Conservation (phyloP, 2,329 filamentous ascomycete species). For the Sporothrix euskadiensis region DNA sequence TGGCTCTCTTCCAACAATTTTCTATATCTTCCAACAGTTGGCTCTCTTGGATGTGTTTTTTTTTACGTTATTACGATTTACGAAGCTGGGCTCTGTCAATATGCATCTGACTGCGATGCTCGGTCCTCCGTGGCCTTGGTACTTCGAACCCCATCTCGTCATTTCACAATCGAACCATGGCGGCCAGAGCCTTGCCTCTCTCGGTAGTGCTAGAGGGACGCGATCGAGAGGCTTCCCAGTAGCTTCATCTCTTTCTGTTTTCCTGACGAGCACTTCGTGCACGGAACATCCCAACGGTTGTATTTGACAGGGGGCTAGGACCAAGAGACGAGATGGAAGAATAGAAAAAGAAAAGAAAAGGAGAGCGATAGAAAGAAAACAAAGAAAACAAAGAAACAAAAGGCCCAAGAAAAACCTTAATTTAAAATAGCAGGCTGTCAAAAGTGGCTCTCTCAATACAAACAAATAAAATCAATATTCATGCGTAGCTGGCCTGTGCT, state of each 20-base stretch:
- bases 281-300: slow-evolving; percentile 5
- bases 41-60: background rate
- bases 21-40: background rate
- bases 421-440: background rate
- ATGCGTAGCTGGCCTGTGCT: slow-evolving; percentile 2
- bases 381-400: background rate
- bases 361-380: too few species aligned
- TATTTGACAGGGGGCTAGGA: background rate
- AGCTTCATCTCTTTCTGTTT: slow-evolving; percentile 1
- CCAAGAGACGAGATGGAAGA: background rate
- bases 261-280: background rate
- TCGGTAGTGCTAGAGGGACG: slow-evolving; percentile 3
- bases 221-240: slow-evolving; percentile 3
- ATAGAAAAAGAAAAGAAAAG: background rate
- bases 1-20: too few species aligned
- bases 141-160: background rate
- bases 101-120: background rate
- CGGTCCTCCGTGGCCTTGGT: background rate
- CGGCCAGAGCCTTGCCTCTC: slow-evolving; percentile 13
- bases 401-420: background rate
- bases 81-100: background rate
- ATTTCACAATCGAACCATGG: slow-evolving; percentile 20
- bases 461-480: slow-evolving; percentile 8
- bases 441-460: background rate
- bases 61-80: background rate